A percentile compares a stretch with the other conserved stretches of the same genome.
Conservation (phyloP, 768 basidiomycete species). For the Cystobasidium tubakii region DNA sequence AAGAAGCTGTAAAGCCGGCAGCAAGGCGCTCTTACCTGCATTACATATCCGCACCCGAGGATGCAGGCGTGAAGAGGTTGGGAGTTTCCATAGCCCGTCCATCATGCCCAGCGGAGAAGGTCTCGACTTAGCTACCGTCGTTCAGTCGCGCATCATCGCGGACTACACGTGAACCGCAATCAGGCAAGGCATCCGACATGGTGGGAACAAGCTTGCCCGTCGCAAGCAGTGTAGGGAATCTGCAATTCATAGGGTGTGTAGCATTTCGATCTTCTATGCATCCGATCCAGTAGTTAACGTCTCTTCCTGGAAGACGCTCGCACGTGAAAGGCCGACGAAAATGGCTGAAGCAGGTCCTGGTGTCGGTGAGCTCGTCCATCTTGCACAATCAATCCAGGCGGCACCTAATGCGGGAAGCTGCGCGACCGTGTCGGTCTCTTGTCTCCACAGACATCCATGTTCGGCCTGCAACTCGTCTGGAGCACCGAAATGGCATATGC, state of each 20-base stretch:
- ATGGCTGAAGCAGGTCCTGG: constrained; percentile 28
- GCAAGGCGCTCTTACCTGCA: no score
- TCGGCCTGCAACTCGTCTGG: constrained; percentile 34
- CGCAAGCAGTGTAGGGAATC: not conserved
- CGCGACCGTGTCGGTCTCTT: not conserved
- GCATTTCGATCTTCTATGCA: not conserved
- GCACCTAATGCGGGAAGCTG: no score
- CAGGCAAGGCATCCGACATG: not conserved
- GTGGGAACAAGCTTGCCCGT: not conserved
- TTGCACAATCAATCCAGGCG: not conserved
- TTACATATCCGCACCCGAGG: no score
- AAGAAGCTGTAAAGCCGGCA: no score
- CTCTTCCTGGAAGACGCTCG: constrained; percentile 9
- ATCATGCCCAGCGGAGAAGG: not conserved
- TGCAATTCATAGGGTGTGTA: constrained; percentile 32
- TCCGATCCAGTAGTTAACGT: not conserved
- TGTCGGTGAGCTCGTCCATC: not conserved
- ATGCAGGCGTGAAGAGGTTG: no score
- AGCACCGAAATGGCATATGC: constrained; percentile 37
- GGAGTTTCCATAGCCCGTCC: not conserved
- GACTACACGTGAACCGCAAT: not conserved
- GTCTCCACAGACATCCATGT: constrained; percentile 12
- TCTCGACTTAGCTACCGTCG: not conserved
- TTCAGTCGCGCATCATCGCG: not conserved
- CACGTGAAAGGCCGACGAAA: constrained; percentile 26